Conservation (phyloP, 2,329 filamentous ascomycete species). For the Bipolaris oryzae region DNA sequence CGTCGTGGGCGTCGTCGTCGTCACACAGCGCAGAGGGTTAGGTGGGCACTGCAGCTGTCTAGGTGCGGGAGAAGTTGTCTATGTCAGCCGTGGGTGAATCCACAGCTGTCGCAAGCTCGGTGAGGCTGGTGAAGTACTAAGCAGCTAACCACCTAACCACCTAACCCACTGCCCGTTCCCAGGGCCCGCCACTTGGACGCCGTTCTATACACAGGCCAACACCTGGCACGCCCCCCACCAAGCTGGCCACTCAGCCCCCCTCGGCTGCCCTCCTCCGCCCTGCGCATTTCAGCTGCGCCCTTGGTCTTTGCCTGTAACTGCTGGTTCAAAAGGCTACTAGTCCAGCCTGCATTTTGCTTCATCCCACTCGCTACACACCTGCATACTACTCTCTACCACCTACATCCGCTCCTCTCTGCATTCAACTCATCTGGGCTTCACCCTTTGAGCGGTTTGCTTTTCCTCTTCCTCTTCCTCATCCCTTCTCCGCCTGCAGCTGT, state of each 20-base stretch:
- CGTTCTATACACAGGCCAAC: constrained; percentile 9
- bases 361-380: not conserved
- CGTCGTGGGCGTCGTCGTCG: not conserved
- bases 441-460: not conserved
- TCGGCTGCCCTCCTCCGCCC: constrained; percentile 16
- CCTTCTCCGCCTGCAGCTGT: not conserved
- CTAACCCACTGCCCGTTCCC: not conserved
- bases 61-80: not conserved
- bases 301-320: not conserved
- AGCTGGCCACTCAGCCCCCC: constrained; percentile 23
- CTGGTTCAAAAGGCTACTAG: constrained; percentile 16
- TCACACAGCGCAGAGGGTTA: not conserved
- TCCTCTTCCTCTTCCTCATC: not conserved
- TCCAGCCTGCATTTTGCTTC: constrained; percentile 1
- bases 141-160: too few species aligned
- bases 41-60: not conserved
- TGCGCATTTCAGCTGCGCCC: constrained; percentile 17
- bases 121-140: constrained; percentile 30
- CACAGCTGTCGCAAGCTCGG: constrained; percentile 23
- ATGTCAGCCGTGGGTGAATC: constrained; percentile 18
- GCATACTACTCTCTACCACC: too few species aligned
- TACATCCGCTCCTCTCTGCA: too few species aligned
- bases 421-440: not conserved
- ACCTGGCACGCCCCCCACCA: not conserved
- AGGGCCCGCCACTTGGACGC: constrained; percentile 16